Evolutionary conservation across 2,329 filamentous ascomycete species (phyloP), one percentile per base, ranked within the genome.

Genomic region (Phyllosticta paracitricarpa): DNA sequence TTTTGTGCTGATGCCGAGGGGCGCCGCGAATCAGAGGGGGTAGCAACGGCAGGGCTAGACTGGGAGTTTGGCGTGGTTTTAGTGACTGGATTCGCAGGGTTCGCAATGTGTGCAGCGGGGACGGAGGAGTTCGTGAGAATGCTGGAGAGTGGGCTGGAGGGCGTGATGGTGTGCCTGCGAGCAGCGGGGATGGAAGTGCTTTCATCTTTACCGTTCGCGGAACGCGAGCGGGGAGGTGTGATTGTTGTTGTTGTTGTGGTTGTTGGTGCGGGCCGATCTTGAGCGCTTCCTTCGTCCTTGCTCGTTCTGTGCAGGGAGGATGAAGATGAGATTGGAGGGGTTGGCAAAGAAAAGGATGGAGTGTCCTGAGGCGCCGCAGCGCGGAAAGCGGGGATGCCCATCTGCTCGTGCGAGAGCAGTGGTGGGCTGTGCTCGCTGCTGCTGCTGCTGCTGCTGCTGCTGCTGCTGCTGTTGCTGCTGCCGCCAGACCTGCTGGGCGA

Each of bases 101-200:
- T 88, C 68, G 86, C 89, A 67, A 89, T 81, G 73, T 89, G 84
- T 66, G 81, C 78, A 72, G 86, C 86, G 76, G 84, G 80, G 68
- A 89, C 84, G 69, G 79, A 78, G 62, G 81, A 82, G 67, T 82
- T 82, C 66, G 83, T 84, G 68, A 87, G 81, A 68, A 87, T 78
- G 70, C 81, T 84, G 66, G 85, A 84, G 68, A 89, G 78, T 67
- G 88, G 84, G 67, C 81, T 80, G 30, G 71, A 68, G 19, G 60
- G 54, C 30, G 68, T 63, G 61, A 72, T 67, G 52, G 75, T 76
- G 61, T 72, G 68, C 61, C 72, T 68, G 63, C 75, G 73, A 53
- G 61, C 53, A 51, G 59, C 58, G 51, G 56, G 53, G 25, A 40
- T 56, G 26, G 63, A 58, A 71, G 64, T 56, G 63, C 65, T 26